Conservation (phyloP, 176 grass and related monocot species). For the Carex kokanica region DNA sequence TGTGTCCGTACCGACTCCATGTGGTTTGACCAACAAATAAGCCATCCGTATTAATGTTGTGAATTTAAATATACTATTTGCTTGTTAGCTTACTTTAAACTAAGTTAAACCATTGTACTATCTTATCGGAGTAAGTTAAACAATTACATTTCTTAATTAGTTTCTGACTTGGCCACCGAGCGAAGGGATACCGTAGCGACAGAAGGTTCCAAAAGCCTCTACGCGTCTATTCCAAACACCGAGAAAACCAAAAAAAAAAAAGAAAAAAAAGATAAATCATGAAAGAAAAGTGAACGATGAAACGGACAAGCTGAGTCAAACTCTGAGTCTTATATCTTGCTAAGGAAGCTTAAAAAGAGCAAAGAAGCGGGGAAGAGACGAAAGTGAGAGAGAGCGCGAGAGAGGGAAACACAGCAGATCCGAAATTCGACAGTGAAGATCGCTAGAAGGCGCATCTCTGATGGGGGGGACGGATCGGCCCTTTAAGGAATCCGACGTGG, state of each 20-base stretch:
- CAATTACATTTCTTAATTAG: background rate
- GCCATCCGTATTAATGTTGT: background rate
- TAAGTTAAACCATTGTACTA: background rate
- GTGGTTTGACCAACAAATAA: background rate
- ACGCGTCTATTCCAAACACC: constrained; percentile 21
- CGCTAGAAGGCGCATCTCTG: background rate
- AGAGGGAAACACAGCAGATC: background rate
- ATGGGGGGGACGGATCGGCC: constrained; percentile 5
- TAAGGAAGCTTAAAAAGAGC: constrained; percentile 6
- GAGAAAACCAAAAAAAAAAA: background rate
- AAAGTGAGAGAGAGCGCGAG: background rate
- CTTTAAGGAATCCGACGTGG: background rate
- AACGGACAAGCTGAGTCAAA: background rate
- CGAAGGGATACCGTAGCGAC: background rate
- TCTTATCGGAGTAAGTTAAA: background rate
- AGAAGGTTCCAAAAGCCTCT: constrained; percentile 2
- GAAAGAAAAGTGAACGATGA: background rate
- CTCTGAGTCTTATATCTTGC: background rate
- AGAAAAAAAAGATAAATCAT: background rate
- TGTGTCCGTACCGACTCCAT: constrained; percentile 4
- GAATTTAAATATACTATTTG: background rate
- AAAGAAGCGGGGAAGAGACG: background rate
- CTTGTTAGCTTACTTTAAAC: background rate
- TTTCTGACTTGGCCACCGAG: background rate
- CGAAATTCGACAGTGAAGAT: background rate